Conservation (phyloP, 306 rosid genomes). For the Malus fusca region DNA sequence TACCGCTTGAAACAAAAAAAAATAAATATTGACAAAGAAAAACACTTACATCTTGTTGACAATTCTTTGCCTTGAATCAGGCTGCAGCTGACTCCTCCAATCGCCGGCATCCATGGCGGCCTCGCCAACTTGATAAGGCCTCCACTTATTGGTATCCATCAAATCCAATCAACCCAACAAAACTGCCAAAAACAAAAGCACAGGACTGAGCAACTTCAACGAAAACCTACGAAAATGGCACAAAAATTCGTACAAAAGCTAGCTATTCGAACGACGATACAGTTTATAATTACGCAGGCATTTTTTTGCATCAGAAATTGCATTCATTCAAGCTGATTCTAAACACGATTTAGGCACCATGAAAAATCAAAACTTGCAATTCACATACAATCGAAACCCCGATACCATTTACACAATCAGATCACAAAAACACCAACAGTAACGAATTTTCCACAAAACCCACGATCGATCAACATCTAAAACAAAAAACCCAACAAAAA, state of each 20-base stretch:
- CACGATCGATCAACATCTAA: background rate
- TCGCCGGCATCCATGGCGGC: constrained; percentile 27
- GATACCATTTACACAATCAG: background rate
- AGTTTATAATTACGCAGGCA: background rate
- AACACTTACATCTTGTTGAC: constrained; percentile 45
- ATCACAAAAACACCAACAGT: background rate
- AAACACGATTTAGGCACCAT: background rate
- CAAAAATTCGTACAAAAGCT: background rate
- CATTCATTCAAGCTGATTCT: background rate
- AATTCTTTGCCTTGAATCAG: constrained; percentile 42
- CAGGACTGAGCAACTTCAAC: background rate
- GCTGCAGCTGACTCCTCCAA: constrained; percentile 42
- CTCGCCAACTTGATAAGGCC: constrained; percentile 18
- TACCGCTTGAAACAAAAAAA: too few species aligned
- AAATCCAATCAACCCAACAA: background rate
- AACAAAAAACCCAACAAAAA: background rate
- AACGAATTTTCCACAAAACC: background rate
- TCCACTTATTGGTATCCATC: constrained; percentile 27
- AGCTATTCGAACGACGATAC: background rate
- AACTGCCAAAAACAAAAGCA: background rate
- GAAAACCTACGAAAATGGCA: background rate
- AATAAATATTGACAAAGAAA: background rate
- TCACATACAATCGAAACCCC: background rate
- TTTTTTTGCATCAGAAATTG: background rate
- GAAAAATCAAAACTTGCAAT: background rate